A percentile compares a stretch with the other conserved stretches of the same genome.
Evolutionary conservation across 352 stramenopile genomes (phyloP).

Genomic region (Pythium dissimile): DNA sequence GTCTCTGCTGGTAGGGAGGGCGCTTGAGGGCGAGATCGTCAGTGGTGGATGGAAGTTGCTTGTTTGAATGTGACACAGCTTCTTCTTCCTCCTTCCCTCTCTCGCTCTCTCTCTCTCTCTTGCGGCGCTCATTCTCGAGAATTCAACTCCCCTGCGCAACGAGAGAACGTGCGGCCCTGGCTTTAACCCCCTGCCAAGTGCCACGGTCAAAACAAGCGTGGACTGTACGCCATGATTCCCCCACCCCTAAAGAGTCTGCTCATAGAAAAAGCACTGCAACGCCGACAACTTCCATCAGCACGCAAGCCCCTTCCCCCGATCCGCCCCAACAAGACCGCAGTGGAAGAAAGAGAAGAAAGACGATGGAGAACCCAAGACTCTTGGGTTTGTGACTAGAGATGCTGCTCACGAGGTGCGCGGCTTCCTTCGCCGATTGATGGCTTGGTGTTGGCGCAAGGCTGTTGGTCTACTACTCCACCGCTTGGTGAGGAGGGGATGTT

Average conservation of each 20-base stretch:
- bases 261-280: constrained; percentile 24
- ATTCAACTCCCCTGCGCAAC: neutral
- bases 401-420: neutral
- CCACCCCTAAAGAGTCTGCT: constrained; percentile 15
- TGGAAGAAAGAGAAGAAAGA: neutral
- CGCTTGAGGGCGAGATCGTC: no score
- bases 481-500: neutral
- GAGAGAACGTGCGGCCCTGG: constrained; percentile 10
- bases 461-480: neutral
- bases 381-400: no score
- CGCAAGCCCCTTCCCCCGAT: constrained; percentile 4
- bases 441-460: no score
- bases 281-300: constrained; percentile 19
- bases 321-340: neutral
- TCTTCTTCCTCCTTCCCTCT: neutral
- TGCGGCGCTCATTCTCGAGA: neutral
- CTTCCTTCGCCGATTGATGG: neutral
- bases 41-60: no score
- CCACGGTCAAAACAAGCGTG: constrained; percentile 19
- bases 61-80: constrained; percentile 1
- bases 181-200: constrained; percentile 9
- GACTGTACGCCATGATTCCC: constrained; percentile 16
- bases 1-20: no score
- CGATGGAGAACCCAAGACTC: neutral
- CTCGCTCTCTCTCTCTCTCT: constrained; percentile 3